Evolutionary conservation across 495 filamentous ascomycete genomes (phyloP), one percentile per base, ranked within the genome.

Genomic region (Talaromyces trachyspermus): DNA sequence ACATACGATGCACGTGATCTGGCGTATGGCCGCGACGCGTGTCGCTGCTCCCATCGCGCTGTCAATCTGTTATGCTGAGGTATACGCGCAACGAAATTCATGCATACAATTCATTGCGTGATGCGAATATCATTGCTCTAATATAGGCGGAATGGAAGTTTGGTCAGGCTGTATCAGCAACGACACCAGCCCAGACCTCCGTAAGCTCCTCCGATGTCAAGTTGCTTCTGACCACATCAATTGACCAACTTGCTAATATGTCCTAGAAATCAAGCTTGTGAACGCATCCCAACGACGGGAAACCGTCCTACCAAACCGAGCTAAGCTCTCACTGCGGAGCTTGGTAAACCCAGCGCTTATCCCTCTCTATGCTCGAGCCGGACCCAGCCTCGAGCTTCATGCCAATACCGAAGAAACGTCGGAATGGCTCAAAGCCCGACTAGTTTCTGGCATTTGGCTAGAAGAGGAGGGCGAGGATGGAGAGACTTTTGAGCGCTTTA

Each of bases 341-440:
- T 69, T 70, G 29, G 72, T 76, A 20, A 67, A 76, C 14, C 69
- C 71, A 11, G 54, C 68, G 9, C 50, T 69, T 2, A 70, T 77
- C 7, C 74, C 74, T 23, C 55, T 77, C 2, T 68, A 74, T 43
- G 68, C 72, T 11, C 68, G 69, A 39, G 64, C 62, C n/a, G 72
- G 74, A n/a, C 72, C 71, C 6, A 72, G 62, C 29, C 63, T 75
- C 38, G 70, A 75, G 51, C 45, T 76, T 17, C 71, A 68, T 49
- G 64, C 69, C 1, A 54, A 26, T 3, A 54, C 70, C 49, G 49
- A 53, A 12, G 50, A 48, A 33, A 69, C 72, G 2, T 57, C 61
- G 15, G 56, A 63, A 65, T 76, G 72, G 71, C 56, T 77, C 10
- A 48, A 42, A 19, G 25, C 47, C 8, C 25, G 6, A 9, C 30